Evolutionary conservation across 1,284 basidiomycete species (phyloP).

Genomic region (Sporisorium graminicola): DNA sequence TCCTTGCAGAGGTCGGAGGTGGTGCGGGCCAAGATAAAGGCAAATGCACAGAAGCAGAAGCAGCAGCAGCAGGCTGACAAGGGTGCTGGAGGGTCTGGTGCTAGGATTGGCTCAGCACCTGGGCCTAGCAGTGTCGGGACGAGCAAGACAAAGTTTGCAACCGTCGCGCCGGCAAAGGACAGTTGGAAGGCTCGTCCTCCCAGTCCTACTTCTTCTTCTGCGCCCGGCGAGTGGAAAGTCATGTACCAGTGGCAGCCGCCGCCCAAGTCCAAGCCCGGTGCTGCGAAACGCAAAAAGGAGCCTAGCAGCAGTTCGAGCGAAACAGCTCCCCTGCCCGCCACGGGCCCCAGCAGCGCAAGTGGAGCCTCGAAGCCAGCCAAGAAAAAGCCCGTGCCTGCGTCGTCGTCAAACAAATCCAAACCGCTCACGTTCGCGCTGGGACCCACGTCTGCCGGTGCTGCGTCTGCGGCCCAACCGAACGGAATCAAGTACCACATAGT

Average conservation of each 20-base stretch:
- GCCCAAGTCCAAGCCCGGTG: neutral
- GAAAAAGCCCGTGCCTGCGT: neutral
- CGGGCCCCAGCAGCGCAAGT: neutral
- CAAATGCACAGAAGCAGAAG: neutral
- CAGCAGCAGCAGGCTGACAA: neutral
- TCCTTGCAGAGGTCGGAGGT: neutral
- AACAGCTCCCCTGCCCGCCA: neutral
- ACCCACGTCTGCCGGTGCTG: too few species aligned
- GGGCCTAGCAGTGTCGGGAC: neutral
- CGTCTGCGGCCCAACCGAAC: constrained; percentile 4
- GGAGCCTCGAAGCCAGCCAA: constrained; percentile 1
- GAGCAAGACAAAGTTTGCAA: neutral
- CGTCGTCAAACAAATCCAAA: neutral
- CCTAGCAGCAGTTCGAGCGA: neutral
- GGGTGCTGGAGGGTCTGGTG: neutral
- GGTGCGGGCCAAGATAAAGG: neutral
- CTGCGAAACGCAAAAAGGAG: constrained; percentile 5
- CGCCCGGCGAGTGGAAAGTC: neutral
- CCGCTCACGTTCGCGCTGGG: too few species aligned
- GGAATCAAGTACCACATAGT: constrained; percentile 20
- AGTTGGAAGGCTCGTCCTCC: too few species aligned
- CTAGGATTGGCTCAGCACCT: neutral
- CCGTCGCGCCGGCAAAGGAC: neutral
- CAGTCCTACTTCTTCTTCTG: neutral
- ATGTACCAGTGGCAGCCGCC: neutral